These are phyloP conservation scores for Fallopia convolvulus DNA, from an alignment of 148 eudicot genomes.

Conservation along the genomic window DNA sequence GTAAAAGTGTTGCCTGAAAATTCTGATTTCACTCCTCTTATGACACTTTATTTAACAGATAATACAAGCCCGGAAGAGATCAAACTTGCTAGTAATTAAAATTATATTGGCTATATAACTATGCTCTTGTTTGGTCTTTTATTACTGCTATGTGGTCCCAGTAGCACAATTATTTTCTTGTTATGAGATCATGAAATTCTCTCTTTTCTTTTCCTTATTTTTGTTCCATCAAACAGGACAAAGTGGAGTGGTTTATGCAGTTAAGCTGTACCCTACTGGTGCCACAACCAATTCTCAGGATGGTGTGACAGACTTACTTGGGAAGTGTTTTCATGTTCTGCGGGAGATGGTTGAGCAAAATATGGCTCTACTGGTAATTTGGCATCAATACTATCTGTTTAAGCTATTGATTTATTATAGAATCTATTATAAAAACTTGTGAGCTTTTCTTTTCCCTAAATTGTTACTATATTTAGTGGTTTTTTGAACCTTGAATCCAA, in stretches of 20 bases:
- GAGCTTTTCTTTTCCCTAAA: not conserved
- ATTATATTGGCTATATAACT: not conserved
- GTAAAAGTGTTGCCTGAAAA: constrained; percentile 56
- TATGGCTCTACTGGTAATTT: constrained; percentile 77
- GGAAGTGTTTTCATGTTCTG: constrained; percentile 81
- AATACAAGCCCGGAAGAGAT: constrained; percentile 71
- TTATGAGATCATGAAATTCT: not conserved
- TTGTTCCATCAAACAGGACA: constrained; percentile 38
- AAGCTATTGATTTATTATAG: not conserved
- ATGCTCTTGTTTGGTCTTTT: not conserved
- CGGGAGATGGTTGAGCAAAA: constrained; percentile 84
- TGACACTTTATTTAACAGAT: constrained; percentile 97
- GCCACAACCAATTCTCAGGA: constrained; percentile 99
- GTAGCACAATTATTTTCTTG: not conserved
- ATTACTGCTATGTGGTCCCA: not conserved
- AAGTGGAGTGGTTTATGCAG: constrained; percentile 77
- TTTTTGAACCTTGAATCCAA: not conserved
- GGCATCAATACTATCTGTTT: not conserved
- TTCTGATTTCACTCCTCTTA: constrained; percentile 69
- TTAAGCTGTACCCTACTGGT: constrained; percentile 94
- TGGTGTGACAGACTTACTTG: constrained; percentile 93
- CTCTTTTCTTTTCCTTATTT: not conserved
- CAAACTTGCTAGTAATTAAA: constrained; percentile 74
- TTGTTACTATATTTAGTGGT: not conserved
- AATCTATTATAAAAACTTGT: not conserved